Conservation (phyloP, 441 rosid genomes). For the Breynia disticha region DNA sequence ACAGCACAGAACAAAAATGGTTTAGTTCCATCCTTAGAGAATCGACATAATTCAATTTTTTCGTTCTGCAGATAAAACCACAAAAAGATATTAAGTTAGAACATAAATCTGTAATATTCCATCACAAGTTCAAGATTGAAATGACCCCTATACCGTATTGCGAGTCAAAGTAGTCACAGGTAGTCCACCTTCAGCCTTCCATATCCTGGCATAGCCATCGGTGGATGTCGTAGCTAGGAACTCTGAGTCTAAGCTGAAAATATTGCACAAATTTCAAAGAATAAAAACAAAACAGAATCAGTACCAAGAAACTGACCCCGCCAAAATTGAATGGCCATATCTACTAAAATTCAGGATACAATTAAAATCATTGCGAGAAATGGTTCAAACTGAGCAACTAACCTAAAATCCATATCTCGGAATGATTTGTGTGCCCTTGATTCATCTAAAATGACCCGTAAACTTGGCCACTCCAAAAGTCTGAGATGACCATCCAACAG, state of each 20-base stretch:
- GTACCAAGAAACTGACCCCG: neutral
- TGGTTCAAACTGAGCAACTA: constrained; percentile 3
- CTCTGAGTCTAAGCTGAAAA: constrained; percentile 81
- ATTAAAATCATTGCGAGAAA: no score
- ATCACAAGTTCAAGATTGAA: constrained; percentile 3
- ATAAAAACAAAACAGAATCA: neutral
- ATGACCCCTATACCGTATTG: constrained; percentile 38
- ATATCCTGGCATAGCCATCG: constrained; percentile 96
- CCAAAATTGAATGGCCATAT: neutral
- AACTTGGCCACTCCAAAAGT: constrained; percentile 84
- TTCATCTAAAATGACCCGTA: constrained; percentile 60
- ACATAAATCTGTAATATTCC: constrained; percentile 6
- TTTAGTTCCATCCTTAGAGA: constrained; percentile 89
- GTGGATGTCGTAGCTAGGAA: constrained; percentile 77
- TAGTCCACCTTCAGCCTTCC: constrained; percentile 82
- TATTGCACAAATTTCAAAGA: neutral
- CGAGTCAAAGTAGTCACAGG: constrained; percentile 67
- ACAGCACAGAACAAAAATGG: constrained; percentile 84
- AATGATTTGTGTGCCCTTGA: constrained; percentile 78
- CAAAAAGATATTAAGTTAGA: constrained; percentile 7
- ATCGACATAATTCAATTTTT: constrained; percentile 70
- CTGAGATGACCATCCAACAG: constrained; percentile 80
- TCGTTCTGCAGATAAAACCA: constrained; percentile 52
- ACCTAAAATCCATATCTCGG: constrained; percentile 92
- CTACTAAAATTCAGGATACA: no score